Base-by-base conservation (phyloP, 2,329 filamentous ascomycete genomes). In the Ilyonectria robusta region DNA sequence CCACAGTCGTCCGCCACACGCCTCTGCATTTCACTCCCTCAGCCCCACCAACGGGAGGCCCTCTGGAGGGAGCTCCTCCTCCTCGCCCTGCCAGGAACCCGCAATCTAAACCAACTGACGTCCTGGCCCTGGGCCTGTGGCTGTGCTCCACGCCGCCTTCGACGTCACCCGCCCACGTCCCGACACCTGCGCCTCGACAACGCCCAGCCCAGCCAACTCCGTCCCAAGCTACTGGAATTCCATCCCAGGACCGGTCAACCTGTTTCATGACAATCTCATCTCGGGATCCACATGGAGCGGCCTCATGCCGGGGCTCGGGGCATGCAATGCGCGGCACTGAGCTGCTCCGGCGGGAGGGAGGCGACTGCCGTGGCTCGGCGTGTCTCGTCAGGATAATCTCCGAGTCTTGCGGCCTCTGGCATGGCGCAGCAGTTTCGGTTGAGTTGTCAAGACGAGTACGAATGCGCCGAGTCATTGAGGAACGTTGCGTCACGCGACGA, bases 391-490 rank as follows among this genome's bases (percentile, higher is more conserved):
- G 48, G 37, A 59, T n/a, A 60, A 59, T 65, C 26, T 65, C 62
- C 62, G 50, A 46, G 23, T 13, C 11, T 55, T 21, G 58, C 47
- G 56, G 56, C 56, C 56, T 60, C 58, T 53, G 23, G 33, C 56
- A 65, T 51, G 62, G 62, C 62, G 57, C 62, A 65, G 62, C 62
- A 50, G 29, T 33, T 51, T 56, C 37, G 48, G 9, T 44, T 53
- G 46, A 9, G 48, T 63, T 26, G 47, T 46, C 19, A 37, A 21
- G n/a, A 17, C 48, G 40, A 19, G 40, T 35, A 53, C 26, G 56
- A 56, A 56, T 46, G 44, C 50, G 40, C 51, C 42, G 50, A 55
- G 33, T 21, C 42, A 42, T 55, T 50, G 51, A 33, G 19, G 19
- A 26, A 26, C 26, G n/a, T 19, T 33, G 19, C 48, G 29, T 33